These are phyloP conservation scores for Vitis rotundifolia DNA, from an alignment of 164 flowering plant genomes.

Conservation along the genomic window DNA sequence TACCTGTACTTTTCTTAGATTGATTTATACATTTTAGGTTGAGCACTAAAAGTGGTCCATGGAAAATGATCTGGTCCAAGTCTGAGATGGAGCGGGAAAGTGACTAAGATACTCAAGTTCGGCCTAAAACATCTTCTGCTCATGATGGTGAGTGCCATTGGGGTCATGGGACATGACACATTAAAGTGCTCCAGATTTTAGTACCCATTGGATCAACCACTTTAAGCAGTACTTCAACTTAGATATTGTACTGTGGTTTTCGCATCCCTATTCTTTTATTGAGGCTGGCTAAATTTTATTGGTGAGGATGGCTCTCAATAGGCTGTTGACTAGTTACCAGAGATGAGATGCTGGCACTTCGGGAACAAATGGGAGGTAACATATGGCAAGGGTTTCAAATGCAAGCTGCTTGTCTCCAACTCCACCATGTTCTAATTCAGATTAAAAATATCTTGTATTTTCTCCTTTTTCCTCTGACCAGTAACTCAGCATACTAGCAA, in stretches of 20 bases:
- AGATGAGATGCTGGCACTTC: neutral
- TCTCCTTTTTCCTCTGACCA: too few species aligned
- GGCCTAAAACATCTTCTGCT: too few species aligned
- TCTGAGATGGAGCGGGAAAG: slow-evolving; percentile 30
- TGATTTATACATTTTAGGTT: slow-evolving; percentile 39
- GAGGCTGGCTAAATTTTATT: neutral
- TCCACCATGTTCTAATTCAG: too few species aligned
- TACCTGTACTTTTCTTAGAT: neutral
- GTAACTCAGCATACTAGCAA: too few species aligned
- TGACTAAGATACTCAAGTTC: slow-evolving; percentile 16
- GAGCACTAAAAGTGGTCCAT: slow-evolving; percentile 72
- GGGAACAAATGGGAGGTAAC: neutral
- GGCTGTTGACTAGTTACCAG: neutral
- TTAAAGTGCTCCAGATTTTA: neutral
- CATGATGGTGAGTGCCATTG: neutral
- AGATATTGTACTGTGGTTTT: neutral
- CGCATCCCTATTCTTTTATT: neutral
- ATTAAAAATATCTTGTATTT: too few species aligned
- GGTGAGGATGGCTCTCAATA: neutral
- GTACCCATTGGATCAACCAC: neutral
- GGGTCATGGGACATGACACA: neutral
- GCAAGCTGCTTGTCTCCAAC: too few species aligned
- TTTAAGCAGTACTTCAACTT: neutral
- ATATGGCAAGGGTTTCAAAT: neutral
- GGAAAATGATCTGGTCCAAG: slow-evolving; percentile 54